phyloP scores from a whole-genome alignment of 2,329 filamentous ascomycete species.

The Trichoderma lentiforme region DNA sequence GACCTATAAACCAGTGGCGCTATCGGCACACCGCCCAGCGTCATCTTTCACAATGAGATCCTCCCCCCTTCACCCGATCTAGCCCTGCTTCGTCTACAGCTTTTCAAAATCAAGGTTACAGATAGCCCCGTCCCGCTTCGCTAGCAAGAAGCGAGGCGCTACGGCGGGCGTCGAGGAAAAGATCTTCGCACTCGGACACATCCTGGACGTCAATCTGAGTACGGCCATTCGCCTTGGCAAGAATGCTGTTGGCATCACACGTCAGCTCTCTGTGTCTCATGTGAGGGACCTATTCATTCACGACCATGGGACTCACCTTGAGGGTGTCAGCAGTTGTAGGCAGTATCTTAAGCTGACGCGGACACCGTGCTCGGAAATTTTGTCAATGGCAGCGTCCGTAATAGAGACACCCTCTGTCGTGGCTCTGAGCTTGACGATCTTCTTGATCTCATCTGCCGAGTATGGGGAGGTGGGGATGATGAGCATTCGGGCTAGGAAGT shows the following conservation, averaged over 20 bases:
- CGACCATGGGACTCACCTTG: slow-evolving; percentile 52
- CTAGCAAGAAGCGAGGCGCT: slow-evolving; percentile 67
- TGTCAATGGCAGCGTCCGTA: slow-evolving; percentile 78
- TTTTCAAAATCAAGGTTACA: slow-evolving; percentile 43
- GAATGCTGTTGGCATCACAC: slow-evolving; percentile 57
- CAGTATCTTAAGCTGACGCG: slow-evolving; percentile 90
- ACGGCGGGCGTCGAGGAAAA: slow-evolving; percentile 78
- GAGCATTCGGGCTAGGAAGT: slow-evolving; percentile 88
- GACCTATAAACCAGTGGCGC: slow-evolving; percentile 10
- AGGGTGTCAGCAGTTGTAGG: slow-evolving; percentile 83
- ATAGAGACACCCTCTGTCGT: slow-evolving; percentile 78
- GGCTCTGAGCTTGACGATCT: slow-evolving; percentile 81
- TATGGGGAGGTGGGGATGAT: slow-evolving; percentile 96
- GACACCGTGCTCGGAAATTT: slow-evolving; percentile 81
- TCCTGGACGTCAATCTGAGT: slow-evolving; percentile 74
- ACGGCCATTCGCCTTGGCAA: slow-evolving; percentile 79
- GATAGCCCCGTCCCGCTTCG: slow-evolving; percentile 62
- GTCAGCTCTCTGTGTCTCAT: slow-evolving; percentile 34
- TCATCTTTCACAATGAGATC: slow-evolving; percentile 13
- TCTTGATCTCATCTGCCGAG: slow-evolving; percentile 82
- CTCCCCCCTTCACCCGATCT: not conserved
- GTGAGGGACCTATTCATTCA: slow-evolving; percentile 18
- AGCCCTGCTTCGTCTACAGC: slow-evolving; percentile 3
- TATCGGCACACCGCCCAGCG: slow-evolving; percentile 15
- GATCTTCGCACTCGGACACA: slow-evolving; percentile 75